Conservation (phyloP, 371 early-diverging fungal genomes). For the Lichtheimia ramosa region DNA sequence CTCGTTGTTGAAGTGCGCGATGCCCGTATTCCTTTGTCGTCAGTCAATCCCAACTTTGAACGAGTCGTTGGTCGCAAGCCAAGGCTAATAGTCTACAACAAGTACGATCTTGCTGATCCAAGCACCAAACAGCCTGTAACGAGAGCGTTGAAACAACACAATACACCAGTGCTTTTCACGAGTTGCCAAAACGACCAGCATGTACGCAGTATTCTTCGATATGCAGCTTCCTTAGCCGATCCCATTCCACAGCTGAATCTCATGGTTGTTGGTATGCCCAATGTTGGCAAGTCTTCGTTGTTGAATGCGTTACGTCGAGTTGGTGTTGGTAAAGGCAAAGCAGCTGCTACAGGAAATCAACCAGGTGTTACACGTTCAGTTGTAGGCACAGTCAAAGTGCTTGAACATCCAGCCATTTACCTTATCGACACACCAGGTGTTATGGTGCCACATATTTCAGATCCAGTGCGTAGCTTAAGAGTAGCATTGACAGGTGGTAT, state of each 20-base stretch:
- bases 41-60: slow-evolving; percentile 86
- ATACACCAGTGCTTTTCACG: slow-evolving; percentile 70
- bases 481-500: slow-evolving; percentile 89
- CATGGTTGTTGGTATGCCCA: slow-evolving; percentile 95
- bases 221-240: slow-evolving; percentile 55
- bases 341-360: slow-evolving; percentile 80
- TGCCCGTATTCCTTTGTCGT: slow-evolving; percentile 89
- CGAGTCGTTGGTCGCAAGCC: slow-evolving; percentile 62
- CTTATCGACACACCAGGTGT: slow-evolving; percentile 92
- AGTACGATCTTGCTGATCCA: slow-evolving; percentile 84
- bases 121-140: slow-evolving; percentile 37
- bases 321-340: slow-evolving; percentile 77
- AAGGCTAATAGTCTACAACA: slow-evolving; percentile 90
- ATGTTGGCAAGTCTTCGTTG: slow-evolving; percentile 93
- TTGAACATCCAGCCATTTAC: slow-evolving; percentile 85
- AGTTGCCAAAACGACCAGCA: slow-evolving; percentile 62
- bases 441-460: slow-evolving; percentile 82
- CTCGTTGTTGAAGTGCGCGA: slow-evolving; percentile 93
- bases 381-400: slow-evolving; percentile 80
- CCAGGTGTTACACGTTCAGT: slow-evolving; percentile 91
- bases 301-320: slow-evolving; percentile 83
- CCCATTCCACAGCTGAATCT: slow-evolving; percentile 55
- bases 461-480: slow-evolving; percentile 75
- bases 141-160: slow-evolving; percentile 50
- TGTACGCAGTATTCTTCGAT: slow-evolving; percentile 64